phyloP scores from a whole-genome alignment of 495 filamentous ascomycete species.

The Talaromyces borbonicus region DNA sequence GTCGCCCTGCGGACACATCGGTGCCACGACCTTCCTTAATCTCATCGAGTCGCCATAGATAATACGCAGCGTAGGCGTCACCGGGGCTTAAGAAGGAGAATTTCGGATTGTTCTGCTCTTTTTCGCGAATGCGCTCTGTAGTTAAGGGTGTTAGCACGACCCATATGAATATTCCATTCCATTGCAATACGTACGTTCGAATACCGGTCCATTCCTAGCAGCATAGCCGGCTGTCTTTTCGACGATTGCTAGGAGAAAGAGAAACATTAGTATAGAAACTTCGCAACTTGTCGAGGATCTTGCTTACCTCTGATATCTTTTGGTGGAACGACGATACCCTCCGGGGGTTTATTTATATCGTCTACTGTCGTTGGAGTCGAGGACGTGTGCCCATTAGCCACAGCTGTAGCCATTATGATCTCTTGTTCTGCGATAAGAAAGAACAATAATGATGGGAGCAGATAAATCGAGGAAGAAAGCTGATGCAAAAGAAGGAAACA shows the following conservation, averaged over 20 bases:
- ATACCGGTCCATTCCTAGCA: slow-evolving; percentile 65
- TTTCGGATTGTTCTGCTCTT: slow-evolving; percentile 76
- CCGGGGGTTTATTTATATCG: slow-evolving; percentile 61
- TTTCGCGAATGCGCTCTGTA: slow-evolving; percentile 70
- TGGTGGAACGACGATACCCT: slow-evolving; percentile 77
- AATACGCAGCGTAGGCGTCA: slow-evolving; percentile 83
- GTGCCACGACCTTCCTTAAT: slow-evolving; percentile 77
- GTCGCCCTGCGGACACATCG: slow-evolving; percentile 65
- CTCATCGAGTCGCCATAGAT: slow-evolving; percentile 80
- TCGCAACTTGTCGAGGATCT: neutral
- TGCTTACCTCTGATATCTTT: slow-evolving; percentile 60
- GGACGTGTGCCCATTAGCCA: slow-evolving; percentile 47
- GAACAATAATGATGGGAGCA: neutral
- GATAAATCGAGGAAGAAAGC: too few relatives aligned
- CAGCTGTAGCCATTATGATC: slow-evolving; percentile 39
- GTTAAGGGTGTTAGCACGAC: slow-evolving; percentile 10
- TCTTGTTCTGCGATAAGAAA: neutral
- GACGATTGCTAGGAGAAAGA: slow-evolving; percentile 47
- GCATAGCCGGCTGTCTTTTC: slow-evolving; percentile 97
- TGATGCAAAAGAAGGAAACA: too few relatives aligned
- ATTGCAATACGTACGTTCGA: slow-evolving; percentile 52
- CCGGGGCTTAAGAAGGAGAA: slow-evolving; percentile 77
- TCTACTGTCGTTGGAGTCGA: slow-evolving; percentile 36
- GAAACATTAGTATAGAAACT: slow-evolving; percentile 19
- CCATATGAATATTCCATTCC: neutral